A percentile compares a stretch with the other conserved stretches of the same genome.
Conservation (phyloP, 768 basidiomycete genomes). For the Lactarius evosmus region DNA sequence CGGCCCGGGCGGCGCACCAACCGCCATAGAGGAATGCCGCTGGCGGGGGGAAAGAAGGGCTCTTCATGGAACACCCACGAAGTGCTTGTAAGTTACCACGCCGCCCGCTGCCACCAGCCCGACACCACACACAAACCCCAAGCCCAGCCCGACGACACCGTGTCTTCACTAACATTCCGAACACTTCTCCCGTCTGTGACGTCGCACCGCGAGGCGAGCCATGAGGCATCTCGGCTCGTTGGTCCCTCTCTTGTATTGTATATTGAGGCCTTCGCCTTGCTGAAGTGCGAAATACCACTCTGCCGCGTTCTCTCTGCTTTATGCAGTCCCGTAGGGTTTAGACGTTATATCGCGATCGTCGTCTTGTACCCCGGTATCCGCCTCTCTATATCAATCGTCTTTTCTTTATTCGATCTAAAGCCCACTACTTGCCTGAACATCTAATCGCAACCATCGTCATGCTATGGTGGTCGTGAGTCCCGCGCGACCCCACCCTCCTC, state of each 20-base stretch:
- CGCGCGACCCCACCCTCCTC: neutral
- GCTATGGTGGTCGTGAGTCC: neutral
- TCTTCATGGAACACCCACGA: slow-evolving; percentile 1
- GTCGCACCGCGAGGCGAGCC: neutral
- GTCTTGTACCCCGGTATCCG: neutral
- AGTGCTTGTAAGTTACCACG: neutral
- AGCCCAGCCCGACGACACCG: neutral
- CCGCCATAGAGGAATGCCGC: neutral
- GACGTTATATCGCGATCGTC: neutral
- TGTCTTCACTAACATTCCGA: neutral
- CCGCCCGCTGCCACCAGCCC: neutral
- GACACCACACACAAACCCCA: neutral
- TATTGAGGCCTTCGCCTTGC: neutral
- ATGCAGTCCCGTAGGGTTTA: neutral
- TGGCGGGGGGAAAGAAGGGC: neutral
- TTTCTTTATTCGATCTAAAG: neutral
- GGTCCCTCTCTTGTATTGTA: neutral
- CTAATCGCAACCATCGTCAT: neutral
- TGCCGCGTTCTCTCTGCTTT: neutral
- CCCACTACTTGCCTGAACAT: neutral
- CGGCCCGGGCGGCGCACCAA: slow-evolving; percentile 34
- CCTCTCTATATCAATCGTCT: neutral
- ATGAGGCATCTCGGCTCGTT: neutral
- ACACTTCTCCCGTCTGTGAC: neutral
- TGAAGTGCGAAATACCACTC: neutral